Base-by-base conservation (phyloP, 2,329 filamentous ascomycete species). In the Colletotrichum neosansevieriae region DNA sequence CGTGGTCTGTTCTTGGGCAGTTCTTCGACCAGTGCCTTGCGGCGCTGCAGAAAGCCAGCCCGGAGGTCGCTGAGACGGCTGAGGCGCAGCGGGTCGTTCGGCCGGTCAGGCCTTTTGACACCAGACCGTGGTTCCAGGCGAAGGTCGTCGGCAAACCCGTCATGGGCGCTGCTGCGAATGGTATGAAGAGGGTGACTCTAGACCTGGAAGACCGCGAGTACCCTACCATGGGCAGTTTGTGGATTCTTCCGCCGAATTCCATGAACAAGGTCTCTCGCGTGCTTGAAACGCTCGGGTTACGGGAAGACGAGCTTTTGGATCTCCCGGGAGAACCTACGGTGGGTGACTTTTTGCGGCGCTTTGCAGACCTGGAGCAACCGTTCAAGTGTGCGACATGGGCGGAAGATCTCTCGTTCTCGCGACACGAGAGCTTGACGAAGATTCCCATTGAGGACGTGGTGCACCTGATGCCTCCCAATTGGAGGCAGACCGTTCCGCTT, bases 241-340 rank as follows among this genome's bases (percentile, higher is more conserved):
- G 65, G 65, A 65, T 68, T n/a, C 54, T 68, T 17, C 65, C 65
- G 1, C 65, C 65, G 12, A 68, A 68, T 34, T 65, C 61, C n/a
- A 54, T 40, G 32, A 65, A 58, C 47, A 68, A 65, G 40, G 65
- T 68, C 34, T 68, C 65, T 19, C 47, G 65, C 29, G 65, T 68
- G 4, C 47, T 68, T 21, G 54, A 50, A 12, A 61, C 65, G 0
- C 53, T 68, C 2, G 49, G 65, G 3, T 10, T 65, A 9, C 40
- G 24, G 17, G 34, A 40, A 10, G 65, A 68, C 1, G 65, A 68
- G 40, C 13, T 50, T 13, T 7, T 65, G 15, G 13, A 10, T 11
- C 32, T 68, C 4, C 65, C 61, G 3, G 65, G 65, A 0, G 32
- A 56, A 17, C 61, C 65, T 7, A 56, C 47, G n/a, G 49, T 68